These are phyloP conservation scores for Colletotrichum musicola DNA, from an alignment of 2,329 filamentous ascomycete species.

Conservation along the genomic window DNA sequence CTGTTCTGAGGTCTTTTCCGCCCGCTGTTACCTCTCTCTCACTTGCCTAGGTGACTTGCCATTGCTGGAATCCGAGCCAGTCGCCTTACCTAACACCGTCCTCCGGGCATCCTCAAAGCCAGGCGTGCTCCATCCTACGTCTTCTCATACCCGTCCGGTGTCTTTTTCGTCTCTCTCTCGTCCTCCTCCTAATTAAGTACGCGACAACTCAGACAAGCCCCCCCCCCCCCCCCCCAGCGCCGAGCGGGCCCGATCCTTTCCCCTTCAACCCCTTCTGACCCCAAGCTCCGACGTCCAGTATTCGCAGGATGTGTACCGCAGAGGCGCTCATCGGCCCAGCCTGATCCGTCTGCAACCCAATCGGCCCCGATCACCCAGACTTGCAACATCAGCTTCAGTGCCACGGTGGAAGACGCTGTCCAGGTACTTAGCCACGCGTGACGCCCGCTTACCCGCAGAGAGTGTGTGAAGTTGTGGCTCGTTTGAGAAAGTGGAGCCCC, in stretches of 20 bases:
- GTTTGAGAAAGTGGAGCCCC: slow-evolving; percentile 20
- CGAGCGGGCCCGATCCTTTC: slow-evolving; percentile 10
- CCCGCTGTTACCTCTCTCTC: slow-evolving; percentile 3
- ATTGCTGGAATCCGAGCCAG: not conserved
- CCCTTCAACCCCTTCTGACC: not conserved
- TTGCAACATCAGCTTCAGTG: slow-evolving; percentile 21
- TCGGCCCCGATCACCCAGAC: slow-evolving; percentile 10
- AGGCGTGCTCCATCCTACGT: not conserved
- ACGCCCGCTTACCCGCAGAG: slow-evolving; percentile 3
- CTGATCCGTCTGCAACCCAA: slow-evolving; percentile 7
- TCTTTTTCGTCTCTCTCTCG: not conserved
- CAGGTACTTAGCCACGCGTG: slow-evolving; percentile 5
- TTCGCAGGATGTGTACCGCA: not conserved
- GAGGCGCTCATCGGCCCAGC: slow-evolving; percentile 10
- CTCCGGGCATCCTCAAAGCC: no score
- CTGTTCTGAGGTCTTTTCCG: not conserved
- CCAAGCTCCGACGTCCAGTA: not conserved
- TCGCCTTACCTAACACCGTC: no score
- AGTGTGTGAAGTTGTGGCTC: slow-evolving; percentile 34
- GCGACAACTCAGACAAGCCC: slow-evolving; percentile 20
- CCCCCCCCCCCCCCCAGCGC: slow-evolving; percentile 1
- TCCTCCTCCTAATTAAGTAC: not conserved
- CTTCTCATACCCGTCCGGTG: slow-evolving; percentile 1
- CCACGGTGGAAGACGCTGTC: not conserved
- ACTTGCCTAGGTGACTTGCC: not conserved